Conservation (phyloP, 352 stramenopile genomes). For the Phytophthora cajani region DNA sequence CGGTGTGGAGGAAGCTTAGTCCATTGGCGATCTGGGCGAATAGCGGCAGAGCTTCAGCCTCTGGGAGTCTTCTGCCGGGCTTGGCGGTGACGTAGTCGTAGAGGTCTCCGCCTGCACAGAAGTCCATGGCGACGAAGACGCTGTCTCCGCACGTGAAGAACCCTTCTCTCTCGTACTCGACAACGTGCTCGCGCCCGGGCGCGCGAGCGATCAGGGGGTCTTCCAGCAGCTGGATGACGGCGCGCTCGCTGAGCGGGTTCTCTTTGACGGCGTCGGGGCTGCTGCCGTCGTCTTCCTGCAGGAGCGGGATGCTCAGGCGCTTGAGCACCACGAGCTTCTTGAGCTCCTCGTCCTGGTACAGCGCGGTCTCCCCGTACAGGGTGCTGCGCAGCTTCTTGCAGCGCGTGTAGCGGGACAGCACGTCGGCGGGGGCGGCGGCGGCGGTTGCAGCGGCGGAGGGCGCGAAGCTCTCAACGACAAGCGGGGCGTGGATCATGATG, state of each 20-base stretch:
- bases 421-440: constrained; percentile 4
- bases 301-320: constrained; percentile 44
- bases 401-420: constrained; percentile 44
- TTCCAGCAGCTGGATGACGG: constrained; percentile 58
- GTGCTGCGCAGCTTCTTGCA: constrained; percentile 57
- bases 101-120: constrained; percentile 69
- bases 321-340: constrained; percentile 68
- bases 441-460: constrained; percentile 5
- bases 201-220: constrained; percentile 26
- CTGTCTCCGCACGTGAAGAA: constrained; percentile 57
- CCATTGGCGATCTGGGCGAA: constrained; percentile 55
- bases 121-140: constrained; percentile 72
- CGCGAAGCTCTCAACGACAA: constrained; percentile 25
- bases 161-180: constrained; percentile 44
- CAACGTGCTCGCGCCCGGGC: constrained; percentile 49
- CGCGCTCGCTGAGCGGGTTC: constrained; percentile 58
- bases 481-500: constrained; percentile 32
- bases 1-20: constrained; percentile 53
- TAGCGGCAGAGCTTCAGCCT: constrained; percentile 46
- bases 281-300: constrained; percentile 44
- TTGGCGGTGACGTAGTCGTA: constrained; percentile 57
- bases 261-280: constrained; percentile 36
- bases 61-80: constrained; percentile 34
- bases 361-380: constrained; percentile 62
- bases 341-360: constrained; percentile 51